A percentile compares a stretch with the other conserved stretches of the same genome.
Evolutionary conservation across 2,329 filamentous ascomycete genomes (phyloP).

Genomic region (Graphilbum fragrans): DNA sequence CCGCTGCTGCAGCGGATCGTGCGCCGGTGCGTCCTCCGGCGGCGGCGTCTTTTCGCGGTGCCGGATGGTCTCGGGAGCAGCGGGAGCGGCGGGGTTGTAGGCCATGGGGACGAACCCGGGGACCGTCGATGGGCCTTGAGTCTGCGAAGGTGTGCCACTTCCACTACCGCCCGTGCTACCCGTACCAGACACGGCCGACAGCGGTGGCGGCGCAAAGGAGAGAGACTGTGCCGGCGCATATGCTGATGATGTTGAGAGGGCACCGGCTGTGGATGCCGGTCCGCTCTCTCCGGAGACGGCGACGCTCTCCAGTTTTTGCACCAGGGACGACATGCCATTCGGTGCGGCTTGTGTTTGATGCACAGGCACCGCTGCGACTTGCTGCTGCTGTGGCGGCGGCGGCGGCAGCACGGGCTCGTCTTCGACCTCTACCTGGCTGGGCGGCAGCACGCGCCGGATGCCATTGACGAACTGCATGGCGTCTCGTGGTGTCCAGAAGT

Average conservation of each 20-base stretch:
- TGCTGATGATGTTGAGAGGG: conserved; percentile 12
- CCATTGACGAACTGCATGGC: conserved; percentile 59
- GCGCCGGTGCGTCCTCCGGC: conserved; percentile 51
- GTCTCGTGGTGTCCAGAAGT: conserved; percentile 68
- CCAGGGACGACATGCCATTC: conserved; percentile 51
- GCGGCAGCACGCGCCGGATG: conserved; percentile 51
- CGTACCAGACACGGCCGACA: conserved; percentile 4
- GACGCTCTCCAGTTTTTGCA: conserved; percentile 60
- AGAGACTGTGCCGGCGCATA: conserved; percentile 28
- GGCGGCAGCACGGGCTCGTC: conserved; percentile 48
- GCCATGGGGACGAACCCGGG: conserved; percentile 50
- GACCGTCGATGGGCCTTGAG: not conserved
- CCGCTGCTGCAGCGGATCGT: conserved; percentile 42
- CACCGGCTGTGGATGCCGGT: conserved; percentile 33
- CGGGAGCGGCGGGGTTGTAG: conserved; percentile 69
- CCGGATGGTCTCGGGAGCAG: conserved; percentile 58
- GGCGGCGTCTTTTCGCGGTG: conserved; percentile 74
- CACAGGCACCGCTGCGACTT: conserved; percentile 19
- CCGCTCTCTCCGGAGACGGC: conserved; percentile 22
- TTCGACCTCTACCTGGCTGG: conserved; percentile 46
- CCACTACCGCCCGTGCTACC: not conserved
- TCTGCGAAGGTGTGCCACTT: not conserved
- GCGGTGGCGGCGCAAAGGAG: conserved; percentile 28
- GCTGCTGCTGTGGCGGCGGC: conserved; percentile 11
- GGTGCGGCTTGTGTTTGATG: conserved; percentile 15